These are phyloP conservation scores for Massarina eburnea DNA, from an alignment of 2,329 filamentous ascomycete genomes.

Conservation along the genomic window DNA sequence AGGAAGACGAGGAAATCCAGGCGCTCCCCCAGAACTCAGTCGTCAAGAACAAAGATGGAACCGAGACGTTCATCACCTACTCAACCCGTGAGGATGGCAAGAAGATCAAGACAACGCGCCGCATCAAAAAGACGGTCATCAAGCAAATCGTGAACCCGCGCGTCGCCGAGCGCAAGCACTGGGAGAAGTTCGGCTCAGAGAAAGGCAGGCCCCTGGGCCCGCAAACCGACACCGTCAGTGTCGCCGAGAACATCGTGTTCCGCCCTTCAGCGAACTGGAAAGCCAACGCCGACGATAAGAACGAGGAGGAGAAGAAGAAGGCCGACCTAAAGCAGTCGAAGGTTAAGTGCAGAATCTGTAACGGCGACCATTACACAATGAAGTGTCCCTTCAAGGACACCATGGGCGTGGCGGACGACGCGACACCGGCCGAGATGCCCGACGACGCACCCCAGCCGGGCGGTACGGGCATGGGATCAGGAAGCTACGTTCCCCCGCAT, in stretches of 20 bases:
- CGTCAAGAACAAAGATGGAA: constrained; percentile 96
- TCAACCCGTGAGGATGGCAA: constrained; percentile 89
- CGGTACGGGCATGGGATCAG: constrained; percentile 65
- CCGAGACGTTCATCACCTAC: constrained; percentile 91
- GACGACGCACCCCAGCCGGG: constrained; percentile 54
- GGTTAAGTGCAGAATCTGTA: constrained; percentile 99
- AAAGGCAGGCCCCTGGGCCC: constrained; percentile 83
- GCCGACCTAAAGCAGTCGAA: constrained; percentile 91
- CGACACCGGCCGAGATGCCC: constrained; percentile 49
- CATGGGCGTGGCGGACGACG: constrained; percentile 77
- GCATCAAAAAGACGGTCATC: constrained; percentile 88
- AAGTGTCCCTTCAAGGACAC: constrained; percentile 99
- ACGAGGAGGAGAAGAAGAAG: constrained; percentile 71
- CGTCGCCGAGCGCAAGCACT: constrained; percentile 90
- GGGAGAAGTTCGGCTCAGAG: constrained; percentile 89
- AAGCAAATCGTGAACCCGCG: constrained; percentile 95
- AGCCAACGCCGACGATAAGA: constrained; percentile 76
- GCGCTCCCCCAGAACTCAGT: constrained; percentile 83
- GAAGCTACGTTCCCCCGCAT: constrained; percentile 92
- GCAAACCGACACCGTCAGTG: constrained; percentile 83
- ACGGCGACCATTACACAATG: constrained; percentile 98
- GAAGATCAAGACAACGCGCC: constrained; percentile 95
- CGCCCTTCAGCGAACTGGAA: constrained; percentile 92
- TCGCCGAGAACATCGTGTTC: constrained; percentile 99
- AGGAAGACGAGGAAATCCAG: constrained; percentile 87